A percentile compares a stretch with the other conserved stretches of the same genome.
Conservation (phyloP, 2,329 filamentous ascomycete species). For the Xylaria arbuscula region DNA sequence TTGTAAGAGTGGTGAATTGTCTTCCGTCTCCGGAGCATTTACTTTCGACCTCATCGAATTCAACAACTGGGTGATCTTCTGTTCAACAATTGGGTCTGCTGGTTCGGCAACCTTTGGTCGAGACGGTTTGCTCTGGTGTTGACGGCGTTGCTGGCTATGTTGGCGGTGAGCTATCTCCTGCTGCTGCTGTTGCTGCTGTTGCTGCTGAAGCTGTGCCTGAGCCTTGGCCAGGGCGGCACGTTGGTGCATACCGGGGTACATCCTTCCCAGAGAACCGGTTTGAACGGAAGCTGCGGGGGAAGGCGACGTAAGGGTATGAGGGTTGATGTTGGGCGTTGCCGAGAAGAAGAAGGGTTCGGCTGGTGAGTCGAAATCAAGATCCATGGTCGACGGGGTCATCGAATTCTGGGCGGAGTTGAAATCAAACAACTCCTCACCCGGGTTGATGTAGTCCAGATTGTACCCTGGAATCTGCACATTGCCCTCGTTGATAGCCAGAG, state of each 20-base stretch:
- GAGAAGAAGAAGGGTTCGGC: slow-evolving; percentile 73
- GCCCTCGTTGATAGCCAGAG: slow-evolving; percentile 79
- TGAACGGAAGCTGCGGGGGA: slow-evolving; percentile 61
- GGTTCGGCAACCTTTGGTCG: slow-evolving; percentile 64
- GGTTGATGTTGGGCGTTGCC: slow-evolving; percentile 70
- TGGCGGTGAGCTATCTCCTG: slow-evolving; percentile 49
- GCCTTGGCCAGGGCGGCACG: slow-evolving; percentile 82
- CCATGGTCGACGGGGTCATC: slow-evolving; percentile 74
- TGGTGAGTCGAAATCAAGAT: slow-evolving; percentile 71
- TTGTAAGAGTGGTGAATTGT: slow-evolving; percentile 67
- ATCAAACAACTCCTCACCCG: slow-evolving; percentile 75
- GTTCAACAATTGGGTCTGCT: slow-evolving; percentile 80
- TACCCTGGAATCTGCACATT: slow-evolving; percentile 66
- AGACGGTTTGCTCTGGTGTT: slow-evolving; percentile 49
- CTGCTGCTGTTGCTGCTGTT: slow-evolving; percentile 13
- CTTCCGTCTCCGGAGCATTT: slow-evolving; percentile 63
- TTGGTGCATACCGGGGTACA: slow-evolving; percentile 95
- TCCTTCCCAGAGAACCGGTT: slow-evolving; percentile 72
- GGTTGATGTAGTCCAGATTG: slow-evolving; percentile 65
- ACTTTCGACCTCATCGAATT: slow-evolving; percentile 89
- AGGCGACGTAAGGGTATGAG: slow-evolving; percentile 73
- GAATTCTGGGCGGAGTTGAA: slow-evolving; percentile 72
- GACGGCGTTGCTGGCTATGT: slow-evolving; percentile 54
- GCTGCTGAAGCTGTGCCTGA: slow-evolving; percentile 43
- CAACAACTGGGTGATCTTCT: slow-evolving; percentile 92